Evolutionary conservation across 106 monocot genomes (phyloP), one percentile per base, ranked within the genome.

Genomic region (Xerophyta viscosa): DNA sequence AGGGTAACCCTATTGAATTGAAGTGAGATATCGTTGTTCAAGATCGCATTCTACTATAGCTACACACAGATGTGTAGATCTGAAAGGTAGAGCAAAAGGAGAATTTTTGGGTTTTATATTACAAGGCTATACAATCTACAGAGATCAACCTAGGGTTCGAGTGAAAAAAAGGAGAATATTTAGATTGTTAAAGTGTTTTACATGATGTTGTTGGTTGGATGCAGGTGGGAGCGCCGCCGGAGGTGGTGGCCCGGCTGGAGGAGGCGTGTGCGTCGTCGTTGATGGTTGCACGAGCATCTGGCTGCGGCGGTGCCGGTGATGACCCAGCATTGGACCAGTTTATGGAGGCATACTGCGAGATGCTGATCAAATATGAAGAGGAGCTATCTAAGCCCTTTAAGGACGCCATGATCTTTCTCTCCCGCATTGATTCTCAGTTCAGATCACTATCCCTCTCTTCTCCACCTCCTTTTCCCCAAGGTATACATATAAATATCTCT

Each of bases 341-440:
- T 67, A 84, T 84, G 84, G 84, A 84, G 60, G 84, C 84, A 7
- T 84, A 84, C 67, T 84, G 84, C 25, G 84, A 84, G 71, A 84
- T 84, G 84, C 64, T 84, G 19, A 75, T 60, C 18, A 84, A 84
- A 54, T 84, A 84, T 17, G 84, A 84, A 67, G 58, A 78, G 30
- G 84, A 84, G 74, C 74, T 84, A 48, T 74, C 78, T 43, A 84
- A 84, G 51, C 84, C 84, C 27, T 78, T 78, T 53, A 78, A 75
- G 25, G 84, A 84, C 18, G 84, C 84, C 64, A 74, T 84, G 84
- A 19, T 78, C 5, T 84, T 84, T 36, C 70, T 84, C 60, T 78
- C 84, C 8, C 57, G 74, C 22, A 67, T 78, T 7, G 84, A 84
- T 37, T 70, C 84, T 3, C 84, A 84, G 67, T 84, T 84, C 60